Percentiles rank a stretch among this genome's conserved stretches.
These are phyloP conservation scores for Clonostachys rhizophaga DNA, from an alignment of 2,329 filamentous ascomycete genomes.

Conservation along the genomic window DNA sequence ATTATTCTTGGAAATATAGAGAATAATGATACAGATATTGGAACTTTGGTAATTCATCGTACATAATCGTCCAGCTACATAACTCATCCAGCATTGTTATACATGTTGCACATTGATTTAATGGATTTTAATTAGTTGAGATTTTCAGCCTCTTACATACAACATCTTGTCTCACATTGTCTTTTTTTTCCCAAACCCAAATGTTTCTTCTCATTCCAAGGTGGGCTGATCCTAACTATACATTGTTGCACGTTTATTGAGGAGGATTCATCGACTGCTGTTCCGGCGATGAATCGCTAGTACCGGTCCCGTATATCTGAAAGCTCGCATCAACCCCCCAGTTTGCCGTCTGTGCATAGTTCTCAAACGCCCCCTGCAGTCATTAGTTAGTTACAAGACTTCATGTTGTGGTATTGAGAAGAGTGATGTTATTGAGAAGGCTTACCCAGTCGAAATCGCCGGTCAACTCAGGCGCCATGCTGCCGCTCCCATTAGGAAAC, in stretches of 20 bases:
- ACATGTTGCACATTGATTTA: not conserved
- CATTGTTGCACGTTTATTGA: too few relatives aligned
- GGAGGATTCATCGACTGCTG: too few relatives aligned
- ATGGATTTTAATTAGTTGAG: not conserved
- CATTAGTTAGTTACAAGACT: not conserved
- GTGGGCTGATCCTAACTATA: too few relatives aligned
- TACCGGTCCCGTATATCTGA: conserved; percentile 35
- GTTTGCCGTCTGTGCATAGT: conserved; percentile 46
- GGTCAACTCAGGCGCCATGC: conserved; percentile 32
- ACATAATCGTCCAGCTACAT: too few relatives aligned
- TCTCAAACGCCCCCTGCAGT: conserved; percentile 48
- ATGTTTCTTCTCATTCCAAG: too few relatives aligned
- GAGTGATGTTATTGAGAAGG: not conserved
- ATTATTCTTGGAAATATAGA: too few relatives aligned
- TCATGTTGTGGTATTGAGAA: not conserved
- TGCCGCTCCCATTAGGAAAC: conserved; percentile 34
- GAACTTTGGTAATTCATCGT: too few relatives aligned
- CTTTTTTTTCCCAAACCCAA: too few relatives aligned
- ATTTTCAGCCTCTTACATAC: not conserved
- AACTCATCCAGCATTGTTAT: too few relatives aligned
- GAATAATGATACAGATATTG: too few relatives aligned
- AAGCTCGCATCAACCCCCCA: conserved; percentile 49
- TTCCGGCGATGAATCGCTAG: too few relatives aligned
- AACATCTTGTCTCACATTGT: too few relatives aligned
- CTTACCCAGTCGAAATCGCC: conserved; percentile 57